Conservation (phyloP, 257 asterid species). For the Solanum neorickii region DNA sequence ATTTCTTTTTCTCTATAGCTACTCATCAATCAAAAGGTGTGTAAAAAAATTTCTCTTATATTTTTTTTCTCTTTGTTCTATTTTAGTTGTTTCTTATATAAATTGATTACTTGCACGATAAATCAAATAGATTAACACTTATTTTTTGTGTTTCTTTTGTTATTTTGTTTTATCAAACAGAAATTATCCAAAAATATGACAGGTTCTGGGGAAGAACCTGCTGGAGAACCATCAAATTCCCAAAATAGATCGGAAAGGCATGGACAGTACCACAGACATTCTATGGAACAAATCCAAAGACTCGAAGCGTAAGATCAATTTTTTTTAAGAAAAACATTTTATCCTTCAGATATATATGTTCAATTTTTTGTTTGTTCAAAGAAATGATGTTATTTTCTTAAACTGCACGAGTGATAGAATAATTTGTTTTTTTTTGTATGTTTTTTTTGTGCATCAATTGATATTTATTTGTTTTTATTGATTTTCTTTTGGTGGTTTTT, state of each 20-base stretch:
- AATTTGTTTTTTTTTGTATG: too few species aligned
- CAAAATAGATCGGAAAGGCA: neutral
- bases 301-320: neutral
- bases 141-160: neutral
- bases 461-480: too few species aligned
- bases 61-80: neutral
- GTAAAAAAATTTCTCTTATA: neutral
- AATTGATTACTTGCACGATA: neutral
- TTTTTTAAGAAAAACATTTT: too few species aligned
- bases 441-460: too few species aligned
- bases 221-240: neutral
- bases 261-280: neutral
- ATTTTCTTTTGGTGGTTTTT: too few species aligned
- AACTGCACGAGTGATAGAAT: neutral
- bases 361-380: neutral
- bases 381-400: neutral
- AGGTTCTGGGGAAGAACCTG: neutral
- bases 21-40: neutral
- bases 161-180: neutral
- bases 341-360: neutral
- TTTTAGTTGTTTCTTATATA: neutral
- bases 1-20: neutral
- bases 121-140: neutral
- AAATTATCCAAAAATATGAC: neutral
- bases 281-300: neutral